Percentiles rank a stretch among this genome's conserved stretches.
Conservation (phyloP, 2,329 filamentous ascomycete species). For the Podosphaera fusca region DNA sequence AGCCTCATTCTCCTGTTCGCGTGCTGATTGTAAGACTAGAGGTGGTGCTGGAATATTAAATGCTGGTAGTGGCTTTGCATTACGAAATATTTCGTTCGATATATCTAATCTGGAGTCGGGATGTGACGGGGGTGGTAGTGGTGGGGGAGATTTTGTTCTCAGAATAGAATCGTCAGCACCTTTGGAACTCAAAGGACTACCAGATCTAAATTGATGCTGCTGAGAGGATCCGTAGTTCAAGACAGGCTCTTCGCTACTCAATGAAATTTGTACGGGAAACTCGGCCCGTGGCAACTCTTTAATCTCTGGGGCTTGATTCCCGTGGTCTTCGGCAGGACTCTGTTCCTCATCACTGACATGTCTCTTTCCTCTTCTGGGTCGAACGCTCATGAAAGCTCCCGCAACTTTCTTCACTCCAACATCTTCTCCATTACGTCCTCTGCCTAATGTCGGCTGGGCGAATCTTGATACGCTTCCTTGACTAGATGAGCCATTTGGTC, state of each 20-base stretch:
- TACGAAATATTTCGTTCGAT: slow-evolving; percentile 20
- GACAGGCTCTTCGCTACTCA: slow-evolving; percentile 9
- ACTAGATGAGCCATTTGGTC: slow-evolving; percentile 23
- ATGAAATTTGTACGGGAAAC: slow-evolving; percentile 12
- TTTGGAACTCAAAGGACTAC: slow-evolving; percentile 30
- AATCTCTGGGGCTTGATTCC: slow-evolving; percentile 13
- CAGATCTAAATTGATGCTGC: slow-evolving; percentile 19
- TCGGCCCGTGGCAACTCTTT: slow-evolving; percentile 7
- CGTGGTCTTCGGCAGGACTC: slow-evolving; percentile 17
- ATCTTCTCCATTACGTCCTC: slow-evolving; percentile 36
- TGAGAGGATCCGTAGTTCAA: slow-evolving; percentile 17
- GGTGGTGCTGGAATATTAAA: slow-evolving; percentile 34
- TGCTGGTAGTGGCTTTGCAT: slow-evolving; percentile 24
- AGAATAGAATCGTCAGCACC: slow-evolving; percentile 12
- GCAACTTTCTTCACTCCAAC: slow-evolving; percentile 45
- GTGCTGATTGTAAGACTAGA: slow-evolving; percentile 32
- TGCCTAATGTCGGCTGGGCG: slow-evolving; percentile 24
- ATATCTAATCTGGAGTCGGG: slow-evolving; percentile 13
- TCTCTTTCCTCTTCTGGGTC: slow-evolving; percentile 50
- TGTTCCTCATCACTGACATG: slow-evolving; percentile 27
- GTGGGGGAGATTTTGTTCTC: slow-evolving; percentile 11
- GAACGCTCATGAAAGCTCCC: slow-evolving; percentile 58
- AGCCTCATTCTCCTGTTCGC: slow-evolving; percentile 71
- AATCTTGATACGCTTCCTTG: slow-evolving; percentile 31
- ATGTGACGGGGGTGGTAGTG: slow-evolving; percentile 9